These are phyloP conservation scores for Pezicula carpinea DNA, from an alignment of 2,329 filamentous ascomycete species.

Conservation along the genomic window DNA sequence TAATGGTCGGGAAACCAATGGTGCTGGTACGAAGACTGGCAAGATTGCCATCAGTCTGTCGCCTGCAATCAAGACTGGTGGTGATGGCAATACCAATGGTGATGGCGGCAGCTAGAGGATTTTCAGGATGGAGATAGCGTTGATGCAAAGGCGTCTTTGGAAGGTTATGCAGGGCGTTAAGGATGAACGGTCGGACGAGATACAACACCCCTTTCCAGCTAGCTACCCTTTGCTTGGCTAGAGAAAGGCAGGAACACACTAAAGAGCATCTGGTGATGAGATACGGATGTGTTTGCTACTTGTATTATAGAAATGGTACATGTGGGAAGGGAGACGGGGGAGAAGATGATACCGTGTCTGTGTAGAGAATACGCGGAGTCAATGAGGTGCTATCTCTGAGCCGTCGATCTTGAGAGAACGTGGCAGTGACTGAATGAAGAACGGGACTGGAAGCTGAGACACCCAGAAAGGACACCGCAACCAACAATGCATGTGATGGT, in stretches of 20 bases:
- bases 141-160: slow-evolving; percentile 11
- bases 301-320: slow-evolving; percentile 22
- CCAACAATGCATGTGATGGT: too few relatives aligned
- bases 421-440: too few relatives aligned
- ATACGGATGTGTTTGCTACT: slow-evolving; percentile 15
- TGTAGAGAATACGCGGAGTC: slow-evolving; percentile 2
- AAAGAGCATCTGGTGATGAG: slow-evolving; percentile 13
- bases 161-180: slow-evolving; percentile 22
- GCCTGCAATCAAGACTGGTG: slow-evolving; percentile 31
- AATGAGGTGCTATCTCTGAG: too few relatives aligned
- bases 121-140: slow-evolving; percentile 2
- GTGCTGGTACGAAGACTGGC: slow-evolving; percentile 33
- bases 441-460: too few relatives aligned
- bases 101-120: slow-evolving; percentile 19
- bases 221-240: slow-evolving; percentile 10
- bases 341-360: slow-evolving; percentile 18
- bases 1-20: slow-evolving; percentile 34
- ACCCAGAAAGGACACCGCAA: too few relatives aligned
- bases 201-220: slow-evolving; percentile 15
- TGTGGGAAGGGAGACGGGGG: slow-evolving; percentile 9
- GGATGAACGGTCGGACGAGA: slow-evolving; percentile 5
- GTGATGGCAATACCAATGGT: slow-evolving; percentile 20
- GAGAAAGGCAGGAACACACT: slow-evolving; percentile 6
- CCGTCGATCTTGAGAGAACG: too few relatives aligned
- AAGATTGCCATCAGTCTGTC: slow-evolving; percentile 58